A percentile compares a stretch with the other conserved stretches of the same genome.
These are phyloP conservation scores for Ramularia endophylla DNA, from an alignment of 2,329 filamentous ascomycete species.

Conservation along the genomic window DNA sequence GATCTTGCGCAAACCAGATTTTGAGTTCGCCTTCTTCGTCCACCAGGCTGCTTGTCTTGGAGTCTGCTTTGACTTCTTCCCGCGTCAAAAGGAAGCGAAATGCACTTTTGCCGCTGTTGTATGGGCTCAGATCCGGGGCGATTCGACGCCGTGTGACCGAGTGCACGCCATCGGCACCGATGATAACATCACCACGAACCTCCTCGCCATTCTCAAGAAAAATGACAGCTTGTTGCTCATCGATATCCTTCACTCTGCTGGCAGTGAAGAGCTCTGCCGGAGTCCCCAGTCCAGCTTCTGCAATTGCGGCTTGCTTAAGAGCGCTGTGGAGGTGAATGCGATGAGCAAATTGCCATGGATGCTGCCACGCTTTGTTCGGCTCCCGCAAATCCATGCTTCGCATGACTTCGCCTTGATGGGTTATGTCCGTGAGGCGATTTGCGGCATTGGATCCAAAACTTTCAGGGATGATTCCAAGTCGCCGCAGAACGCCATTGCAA, in stretches of 20 bases:
- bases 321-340: slow-evolving; percentile 28
- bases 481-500: slow-evolving; percentile 50
- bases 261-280: slow-evolving; percentile 21
- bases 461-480: slow-evolving; percentile 26
- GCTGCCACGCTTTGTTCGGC: slow-evolving; percentile 43
- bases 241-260: slow-evolving; percentile 20
- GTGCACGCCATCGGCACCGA: slow-evolving; percentile 31
- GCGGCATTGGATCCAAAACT: slow-evolving; percentile 10
- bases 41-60: slow-evolving; percentile 33
- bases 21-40: slow-evolving; percentile 32
- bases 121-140: slow-evolving; percentile 22
- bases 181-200: slow-evolving; percentile 25
- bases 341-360: slow-evolving; percentile 28
- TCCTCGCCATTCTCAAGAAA: slow-evolving; percentile 24
- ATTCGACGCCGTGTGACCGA: too few relatives aligned
- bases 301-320: slow-evolving; percentile 21
- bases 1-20: slow-evolving; percentile 41
- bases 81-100: slow-evolving; percentile 52
- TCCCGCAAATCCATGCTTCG: slow-evolving; percentile 35
- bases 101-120: slow-evolving; percentile 47
- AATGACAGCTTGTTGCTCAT: slow-evolving; percentile 21
- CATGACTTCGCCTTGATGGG: slow-evolving; percentile 2
- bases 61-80: slow-evolving; percentile 38
- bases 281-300: slow-evolving; percentile 19
- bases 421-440: slow-evolving; percentile 1